Evolutionary conservation across 2,329 filamentous ascomycete species (phyloP).

Genomic region (Gremmenia infestans): DNA sequence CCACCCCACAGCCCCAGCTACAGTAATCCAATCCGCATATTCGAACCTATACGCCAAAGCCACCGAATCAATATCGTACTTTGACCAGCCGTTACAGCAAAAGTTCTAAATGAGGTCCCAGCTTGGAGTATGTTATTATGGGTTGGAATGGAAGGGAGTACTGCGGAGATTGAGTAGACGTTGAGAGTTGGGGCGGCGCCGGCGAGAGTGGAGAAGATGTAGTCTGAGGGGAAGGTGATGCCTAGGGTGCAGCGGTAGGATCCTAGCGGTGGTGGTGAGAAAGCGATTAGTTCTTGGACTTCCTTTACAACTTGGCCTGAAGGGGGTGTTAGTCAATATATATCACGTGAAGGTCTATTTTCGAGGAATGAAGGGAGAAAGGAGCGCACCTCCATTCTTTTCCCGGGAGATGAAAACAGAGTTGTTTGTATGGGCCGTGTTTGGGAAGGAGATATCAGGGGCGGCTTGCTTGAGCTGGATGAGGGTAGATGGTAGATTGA

Average conservation of each 20-base stretch:
- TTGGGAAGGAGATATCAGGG: neutral
- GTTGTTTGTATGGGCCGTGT: neutral
- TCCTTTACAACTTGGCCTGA: neutral
- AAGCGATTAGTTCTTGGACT: neutral
- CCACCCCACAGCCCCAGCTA: slow-evolving; percentile 7
- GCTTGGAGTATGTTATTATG: no score
- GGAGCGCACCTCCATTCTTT: neutral
- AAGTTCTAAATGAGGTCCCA: no score
- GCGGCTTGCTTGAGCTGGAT: neutral
- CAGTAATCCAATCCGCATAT: slow-evolving; percentile 13
- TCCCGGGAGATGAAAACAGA: neutral
- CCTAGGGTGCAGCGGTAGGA: neutral
- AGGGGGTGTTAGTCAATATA: neutral
- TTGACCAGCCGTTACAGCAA: no score
- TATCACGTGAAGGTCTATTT: no score
- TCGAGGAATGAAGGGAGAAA: no score
- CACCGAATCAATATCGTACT: slow-evolving; percentile 3
- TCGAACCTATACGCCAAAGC: slow-evolving; percentile 6
- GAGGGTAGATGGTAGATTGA: neutral
- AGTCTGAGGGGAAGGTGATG: slow-evolving; percentile 1
- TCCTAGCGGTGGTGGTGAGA: neutral
- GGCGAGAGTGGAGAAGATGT: neutral
- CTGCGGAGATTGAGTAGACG: neutral
- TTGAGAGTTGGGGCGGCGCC: slow-evolving; percentile 3
- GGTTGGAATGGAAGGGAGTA: no score